Evolutionary conservation across 1,284 basidiomycete genomes (phyloP), one percentile per base, ranked within the genome.

Genomic region (Chiua sp.): DNA sequence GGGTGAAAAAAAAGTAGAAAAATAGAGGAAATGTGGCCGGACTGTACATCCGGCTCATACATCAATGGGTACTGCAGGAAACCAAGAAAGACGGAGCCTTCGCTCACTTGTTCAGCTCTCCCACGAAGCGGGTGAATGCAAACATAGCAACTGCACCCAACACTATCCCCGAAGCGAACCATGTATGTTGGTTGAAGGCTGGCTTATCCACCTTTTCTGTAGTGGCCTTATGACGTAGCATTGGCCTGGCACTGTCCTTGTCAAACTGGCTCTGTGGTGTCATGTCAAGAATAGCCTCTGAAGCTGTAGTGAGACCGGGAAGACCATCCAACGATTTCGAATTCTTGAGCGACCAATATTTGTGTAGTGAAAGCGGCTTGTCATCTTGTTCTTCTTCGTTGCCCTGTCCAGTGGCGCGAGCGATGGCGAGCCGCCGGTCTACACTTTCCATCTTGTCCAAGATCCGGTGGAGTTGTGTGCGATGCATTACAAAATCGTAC

Each of bases 241-340:
- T 65, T 2, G 64, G 63, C 22, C 62, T 55, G 1, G 62, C 52
- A 7, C 23, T 55, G 10, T 50, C 48, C 7, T 30, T 44, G 51
- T 72, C 51, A 26, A 74, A 75, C 20, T 58, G 44, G 23, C 35
- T 62, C 48, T 57, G 59, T 1, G 63, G 70, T 0, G 51, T 16
- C 56, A 57, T 33, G 16, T 16, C 26, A 3, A 64, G 56, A 15
- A 68, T 46, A 10, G 65, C 59, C 10, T 32, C 30, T 10, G 30
- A 10, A 32, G 30, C 30, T 32, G 30, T 32, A 32, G 30, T 32
- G 6, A 82, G 53, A 1, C 74, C 80, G 2, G 79, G 74, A 0
- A 86, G 74, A 12, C 83, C 85, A 59, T 87, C 86, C 51, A 86
- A 70, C 60, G 83, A 85, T 32, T 66, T 70, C 49, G 56, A n/a